Conservation (phyloP, 139 green algal genomes). For the Chlamydomonas asymmetrica region DNA sequence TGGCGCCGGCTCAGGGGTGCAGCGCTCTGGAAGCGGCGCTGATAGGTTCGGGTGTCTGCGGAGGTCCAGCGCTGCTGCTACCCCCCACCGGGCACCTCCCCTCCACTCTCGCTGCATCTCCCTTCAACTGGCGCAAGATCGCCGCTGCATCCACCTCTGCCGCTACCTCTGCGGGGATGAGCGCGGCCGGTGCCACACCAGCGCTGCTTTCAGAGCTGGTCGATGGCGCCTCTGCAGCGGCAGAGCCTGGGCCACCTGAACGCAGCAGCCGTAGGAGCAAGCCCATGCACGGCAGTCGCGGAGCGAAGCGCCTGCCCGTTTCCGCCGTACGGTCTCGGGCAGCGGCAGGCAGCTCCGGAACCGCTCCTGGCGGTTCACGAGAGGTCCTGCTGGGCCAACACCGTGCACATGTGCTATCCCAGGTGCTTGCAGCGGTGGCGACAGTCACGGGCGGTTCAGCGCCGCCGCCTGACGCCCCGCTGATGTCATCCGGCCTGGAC, state of each 20-base stretch:
- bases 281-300: too few relatives aligned
- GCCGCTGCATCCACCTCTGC: not conserved
- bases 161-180: too few relatives aligned
- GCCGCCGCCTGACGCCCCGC: constrained; percentile 49
- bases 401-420: too few relatives aligned
- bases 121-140: constrained; percentile 50
- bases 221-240: too few relatives aligned
- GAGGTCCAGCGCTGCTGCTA: not conserved
- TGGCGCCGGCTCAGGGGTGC: constrained; percentile 49
- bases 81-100: not conserved
- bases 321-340: not conserved
- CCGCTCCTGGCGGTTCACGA: too few relatives aligned
- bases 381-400: too few relatives aligned
- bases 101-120: constrained; percentile 31
- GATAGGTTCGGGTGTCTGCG: not conserved
- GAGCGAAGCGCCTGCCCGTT: too few relatives aligned
- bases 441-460: too few relatives aligned
- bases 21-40: constrained; percentile 48
- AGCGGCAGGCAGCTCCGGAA: not conserved
- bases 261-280: not conserved
- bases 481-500: constrained; percentile 76
- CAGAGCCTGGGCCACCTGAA: too few relatives aligned
- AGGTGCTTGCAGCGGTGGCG: too few relatives aligned
- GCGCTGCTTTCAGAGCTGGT: too few relatives aligned
- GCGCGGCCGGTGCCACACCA: too few relatives aligned